Percentiles rank a stretch among this genome's conserved stretches.
Evolutionary conservation across 2,329 filamentous ascomycete species (phyloP).

Genomic region (Plectosphaerella plurivora): DNA sequence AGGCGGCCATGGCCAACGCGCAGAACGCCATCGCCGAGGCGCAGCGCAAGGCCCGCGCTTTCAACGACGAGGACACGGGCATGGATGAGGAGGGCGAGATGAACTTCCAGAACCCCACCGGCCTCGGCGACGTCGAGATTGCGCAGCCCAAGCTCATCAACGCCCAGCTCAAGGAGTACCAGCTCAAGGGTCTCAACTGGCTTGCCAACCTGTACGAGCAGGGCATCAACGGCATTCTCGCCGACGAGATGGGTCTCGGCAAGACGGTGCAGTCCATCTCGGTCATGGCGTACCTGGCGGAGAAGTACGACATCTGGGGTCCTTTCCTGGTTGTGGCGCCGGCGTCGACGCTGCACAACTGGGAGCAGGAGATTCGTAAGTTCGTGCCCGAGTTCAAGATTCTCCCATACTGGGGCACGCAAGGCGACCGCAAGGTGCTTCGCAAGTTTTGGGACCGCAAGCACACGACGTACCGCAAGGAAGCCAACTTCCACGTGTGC

Average conservation of each 20-base stretch:
- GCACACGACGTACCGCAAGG: conserved; percentile 89
- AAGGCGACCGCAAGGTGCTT: conserved; percentile 88
- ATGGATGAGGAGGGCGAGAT: conserved; percentile 93
- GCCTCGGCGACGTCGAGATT: conserved; percentile 89
- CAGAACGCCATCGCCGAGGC: conserved; percentile 94
- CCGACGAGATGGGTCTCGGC: conserved; percentile 98
- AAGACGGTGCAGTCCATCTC: conserved; percentile 99
- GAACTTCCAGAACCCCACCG: conserved; percentile 99
- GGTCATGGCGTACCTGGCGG: conserved; percentile 96
- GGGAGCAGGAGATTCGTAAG: conserved; percentile 95
- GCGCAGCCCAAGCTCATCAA: conserved; percentile 91
- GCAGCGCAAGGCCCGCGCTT: conserved; percentile 85
- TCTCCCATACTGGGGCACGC: conserved; percentile 94
- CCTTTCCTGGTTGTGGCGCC: conserved; percentile 96
- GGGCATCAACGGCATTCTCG: conserved; percentile 98
- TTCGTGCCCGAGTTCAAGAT: conserved; percentile 96
- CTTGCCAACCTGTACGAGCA: conserved; percentile 98
- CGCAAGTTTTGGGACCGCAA: conserved; percentile 99
- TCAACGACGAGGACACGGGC: conserved; percentile 67
- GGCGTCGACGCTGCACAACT: conserved; percentile 95
- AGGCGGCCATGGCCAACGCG: conserved; percentile 90
- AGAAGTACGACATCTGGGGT: conserved; percentile 97
- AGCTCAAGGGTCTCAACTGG: conserved; percentile 99
- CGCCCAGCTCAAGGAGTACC: conserved; percentile 95
- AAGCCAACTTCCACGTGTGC: conserved; percentile 91